A percentile compares a stretch with the other conserved stretches of the same genome.
Conservation (phyloP, 2,329 filamentous ascomycete genomes). For the Cladosporium sp. region DNA sequence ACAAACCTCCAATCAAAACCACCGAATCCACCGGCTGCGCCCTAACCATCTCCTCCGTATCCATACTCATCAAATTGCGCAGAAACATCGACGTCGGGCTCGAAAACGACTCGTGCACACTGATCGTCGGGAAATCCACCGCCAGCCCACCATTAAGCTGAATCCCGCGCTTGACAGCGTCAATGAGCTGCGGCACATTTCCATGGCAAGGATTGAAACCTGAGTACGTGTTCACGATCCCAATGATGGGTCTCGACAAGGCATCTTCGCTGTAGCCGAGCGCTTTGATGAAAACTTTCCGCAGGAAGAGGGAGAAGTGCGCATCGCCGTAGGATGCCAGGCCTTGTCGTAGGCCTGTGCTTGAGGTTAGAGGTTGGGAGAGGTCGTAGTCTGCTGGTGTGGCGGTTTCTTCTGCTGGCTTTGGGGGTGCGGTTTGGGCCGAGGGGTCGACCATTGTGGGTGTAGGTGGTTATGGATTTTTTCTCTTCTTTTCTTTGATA, state of each 20-base stretch:
- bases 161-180: conserved; percentile 64
- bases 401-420: background rate
- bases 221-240: conserved; percentile 68
- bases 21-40: conserved; percentile 67
- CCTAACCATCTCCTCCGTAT: conserved; percentile 72
- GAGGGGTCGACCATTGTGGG: no score
- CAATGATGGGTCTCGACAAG: conserved; percentile 65
- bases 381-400: conserved; percentile 55
- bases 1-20: conserved; percentile 64
- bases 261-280: conserved; percentile 69
- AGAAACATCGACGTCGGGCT: conserved; percentile 71
- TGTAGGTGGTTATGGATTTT: no score
- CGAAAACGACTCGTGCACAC: conserved; percentile 64
- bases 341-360: conserved; percentile 56
- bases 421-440: no score
- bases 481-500: no score
- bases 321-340: conserved; percentile 67
- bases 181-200: conserved; percentile 66
- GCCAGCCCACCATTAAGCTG: conserved; percentile 63
- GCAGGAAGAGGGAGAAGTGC: conserved; percentile 69
- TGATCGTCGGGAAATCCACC: conserved; percentile 70
- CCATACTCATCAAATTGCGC: conserved; percentile 72
- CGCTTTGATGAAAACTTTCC: conserved; percentile 74
- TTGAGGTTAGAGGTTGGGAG: conserved; percentile 42
- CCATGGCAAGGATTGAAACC: conserved; percentile 70